phyloP scores from a whole-genome alignment of 2,329 filamentous ascomycete genomes.

The Fusarium agapanthi region DNA sequence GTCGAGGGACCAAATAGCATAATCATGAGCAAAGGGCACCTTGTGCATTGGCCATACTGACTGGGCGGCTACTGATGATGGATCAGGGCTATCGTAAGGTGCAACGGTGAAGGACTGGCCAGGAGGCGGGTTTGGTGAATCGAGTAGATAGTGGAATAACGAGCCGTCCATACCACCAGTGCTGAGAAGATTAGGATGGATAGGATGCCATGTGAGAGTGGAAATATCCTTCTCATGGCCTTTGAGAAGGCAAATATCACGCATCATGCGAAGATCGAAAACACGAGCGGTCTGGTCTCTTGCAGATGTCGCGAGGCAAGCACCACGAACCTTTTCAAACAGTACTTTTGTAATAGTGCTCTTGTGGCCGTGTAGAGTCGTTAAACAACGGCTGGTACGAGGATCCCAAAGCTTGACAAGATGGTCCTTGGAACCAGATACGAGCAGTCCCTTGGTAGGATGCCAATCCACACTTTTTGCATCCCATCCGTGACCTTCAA shows the following conservation, averaged over 20 bases:
- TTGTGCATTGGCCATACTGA: slow-evolving; percentile 93
- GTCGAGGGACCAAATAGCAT: slow-evolving; percentile 96
- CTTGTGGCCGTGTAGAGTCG: slow-evolving; percentile 95
- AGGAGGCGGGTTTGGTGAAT: slow-evolving; percentile 87
- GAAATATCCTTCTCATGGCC: slow-evolving; percentile 97
- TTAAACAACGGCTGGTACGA: slow-evolving; percentile 87
- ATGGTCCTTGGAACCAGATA: slow-evolving; percentile 97
- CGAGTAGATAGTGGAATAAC: slow-evolving; percentile 92
- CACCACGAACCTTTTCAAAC: slow-evolving; percentile 86
- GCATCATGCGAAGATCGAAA: slow-evolving; percentile 98
- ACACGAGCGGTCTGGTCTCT: slow-evolving; percentile 92
- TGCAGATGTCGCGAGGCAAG: slow-evolving; percentile 89
- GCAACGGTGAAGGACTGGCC: slow-evolving; percentile 77
- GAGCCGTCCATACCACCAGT: slow-evolving; percentile 92
- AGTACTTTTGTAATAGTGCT: slow-evolving; percentile 94
- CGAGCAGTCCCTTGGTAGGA: slow-evolving; percentile 89
- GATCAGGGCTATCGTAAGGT: slow-evolving; percentile 86
- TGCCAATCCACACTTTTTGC: slow-evolving; percentile 98
- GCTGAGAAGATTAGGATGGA: slow-evolving; percentile 87
- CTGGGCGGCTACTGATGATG: slow-evolving; percentile 80
- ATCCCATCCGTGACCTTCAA: slow-evolving; percentile 98
- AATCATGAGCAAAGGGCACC: slow-evolving; percentile 88
- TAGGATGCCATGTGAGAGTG: slow-evolving; percentile 90
- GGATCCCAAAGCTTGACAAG: slow-evolving; percentile 98
- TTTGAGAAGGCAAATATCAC: slow-evolving; percentile 90